Conservation (phyloP, 306 rosid species). For the Vicia faba region DNA sequence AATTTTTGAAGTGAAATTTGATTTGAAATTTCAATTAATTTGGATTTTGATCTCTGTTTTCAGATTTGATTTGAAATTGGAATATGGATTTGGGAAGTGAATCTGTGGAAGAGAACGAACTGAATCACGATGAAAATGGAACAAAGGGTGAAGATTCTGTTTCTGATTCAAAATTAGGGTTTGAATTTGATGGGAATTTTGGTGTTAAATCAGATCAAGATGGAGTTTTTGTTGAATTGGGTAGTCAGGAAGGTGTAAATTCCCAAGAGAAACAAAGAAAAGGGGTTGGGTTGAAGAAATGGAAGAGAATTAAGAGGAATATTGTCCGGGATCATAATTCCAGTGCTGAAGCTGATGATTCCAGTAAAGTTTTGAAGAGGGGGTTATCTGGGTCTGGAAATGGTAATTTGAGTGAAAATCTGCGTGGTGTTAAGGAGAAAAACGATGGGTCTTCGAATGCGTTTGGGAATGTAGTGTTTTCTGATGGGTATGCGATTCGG, state of each 20-base stretch:
- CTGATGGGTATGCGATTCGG: slow-evolving; percentile 45
- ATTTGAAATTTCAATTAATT: slow-evolving; percentile 36
- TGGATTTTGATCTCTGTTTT: slow-evolving; percentile 32
- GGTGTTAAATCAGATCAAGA: slow-evolving; percentile 30
- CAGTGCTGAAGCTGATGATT: slow-evolving; percentile 51
- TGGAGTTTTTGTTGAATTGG: slow-evolving; percentile 31
- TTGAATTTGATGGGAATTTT: slow-evolving; percentile 44
- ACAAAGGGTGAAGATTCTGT: slow-evolving; percentile 22
- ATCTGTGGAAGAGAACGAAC: slow-evolving; percentile 68
- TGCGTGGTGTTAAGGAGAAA: slow-evolving; percentile 51
- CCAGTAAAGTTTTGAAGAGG: slow-evolving; percentile 66
- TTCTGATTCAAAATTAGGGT: slow-evolving; percentile 38
- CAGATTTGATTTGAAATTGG: slow-evolving; percentile 36
- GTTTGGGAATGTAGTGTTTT: slow-evolving; percentile 52
- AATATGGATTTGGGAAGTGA: slow-evolving; percentile 78
- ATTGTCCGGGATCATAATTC: slow-evolving; percentile 51
- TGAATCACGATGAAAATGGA: slow-evolving; percentile 44
- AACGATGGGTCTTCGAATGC: slow-evolving; percentile 56
- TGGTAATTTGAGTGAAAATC: slow-evolving; percentile 48
- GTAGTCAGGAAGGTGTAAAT: slow-evolving; percentile 40
- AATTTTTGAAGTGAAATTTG: slow-evolving; percentile 19
- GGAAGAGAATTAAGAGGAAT: slow-evolving; percentile 48
- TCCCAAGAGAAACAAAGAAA: slow-evolving; percentile 35
- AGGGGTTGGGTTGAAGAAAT: slow-evolving; percentile 47
- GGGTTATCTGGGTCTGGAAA: slow-evolving; percentile 55